phyloP scores from a whole-genome alignment of 148 eudicot genomes.

The Chenopodium suecicum region DNA sequence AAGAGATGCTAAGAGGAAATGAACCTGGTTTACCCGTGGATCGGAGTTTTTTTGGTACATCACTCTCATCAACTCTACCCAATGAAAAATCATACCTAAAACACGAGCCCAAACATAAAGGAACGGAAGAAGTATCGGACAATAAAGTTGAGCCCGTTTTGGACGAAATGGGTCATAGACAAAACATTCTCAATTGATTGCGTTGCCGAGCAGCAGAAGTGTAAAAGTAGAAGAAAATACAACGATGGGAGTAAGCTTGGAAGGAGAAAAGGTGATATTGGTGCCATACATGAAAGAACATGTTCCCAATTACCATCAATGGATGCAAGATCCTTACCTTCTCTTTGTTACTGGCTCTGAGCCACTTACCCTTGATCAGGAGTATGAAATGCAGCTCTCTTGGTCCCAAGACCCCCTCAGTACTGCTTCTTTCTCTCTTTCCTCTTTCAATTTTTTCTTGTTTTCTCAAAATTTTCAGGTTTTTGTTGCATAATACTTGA shows the following conservation, averaged over 20 bases:
- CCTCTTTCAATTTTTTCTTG: not conserved
- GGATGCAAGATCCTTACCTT: slow-evolving; percentile 86
- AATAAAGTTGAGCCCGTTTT: too few species aligned
- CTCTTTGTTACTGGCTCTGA: slow-evolving; percentile 89
- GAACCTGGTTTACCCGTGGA: too few species aligned
- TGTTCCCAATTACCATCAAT: slow-evolving; percentile 72
- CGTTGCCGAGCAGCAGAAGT: too few species aligned
- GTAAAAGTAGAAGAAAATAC: slow-evolving; percentile 7
- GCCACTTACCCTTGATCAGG: slow-evolving; percentile 74
- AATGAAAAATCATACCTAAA: too few species aligned
- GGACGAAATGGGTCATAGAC: too few species aligned
- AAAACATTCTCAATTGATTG: too few species aligned
- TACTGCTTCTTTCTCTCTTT: slow-evolving; percentile 16
- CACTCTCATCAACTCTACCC: too few species aligned
- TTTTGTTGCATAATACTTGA: not conserved
- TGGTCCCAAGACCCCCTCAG: slow-evolving; percentile 88
- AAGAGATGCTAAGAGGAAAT: too few species aligned
- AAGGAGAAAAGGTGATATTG: slow-evolving; percentile 63
- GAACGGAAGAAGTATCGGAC: too few species aligned
- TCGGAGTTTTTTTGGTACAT: too few species aligned
- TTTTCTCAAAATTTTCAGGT: not conserved
- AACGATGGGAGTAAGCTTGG: slow-evolving; percentile 48
- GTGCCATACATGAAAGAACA: slow-evolving; percentile 89
- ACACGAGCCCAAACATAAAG: too few species aligned
- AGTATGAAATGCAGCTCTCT: slow-evolving; percentile 86